Percentiles rank a stretch among this genome's conserved stretches.
Conservation (phyloP, 306 rosid genomes). For the Sicyos edulis region DNA sequence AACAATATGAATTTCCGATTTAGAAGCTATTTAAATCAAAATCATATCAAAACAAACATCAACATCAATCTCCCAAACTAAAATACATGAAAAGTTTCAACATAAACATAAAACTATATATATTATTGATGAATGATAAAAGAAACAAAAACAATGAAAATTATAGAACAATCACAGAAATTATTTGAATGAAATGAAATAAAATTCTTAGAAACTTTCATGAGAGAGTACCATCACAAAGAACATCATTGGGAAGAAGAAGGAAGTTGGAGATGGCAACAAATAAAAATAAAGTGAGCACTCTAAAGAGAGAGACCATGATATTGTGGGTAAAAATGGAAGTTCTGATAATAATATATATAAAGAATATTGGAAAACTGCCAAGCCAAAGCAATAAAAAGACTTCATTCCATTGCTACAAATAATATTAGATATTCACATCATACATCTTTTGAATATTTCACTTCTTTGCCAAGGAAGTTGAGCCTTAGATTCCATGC, state of each 20-base stretch:
- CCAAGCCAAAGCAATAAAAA: background rate
- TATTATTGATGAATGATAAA: too few relatives aligned
- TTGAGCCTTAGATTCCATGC: conserved; percentile 10
- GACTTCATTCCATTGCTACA: background rate
- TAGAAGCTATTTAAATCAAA: too few relatives aligned
- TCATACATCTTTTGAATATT: background rate
- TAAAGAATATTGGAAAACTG: background rate
- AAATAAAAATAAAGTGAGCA: background rate
- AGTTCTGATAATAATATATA: background rate
- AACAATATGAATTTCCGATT: too few relatives aligned
- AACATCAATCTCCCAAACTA: too few relatives aligned
- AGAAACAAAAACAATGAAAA: too few relatives aligned
- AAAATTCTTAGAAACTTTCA: background rate
- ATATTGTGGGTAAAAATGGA: background rate
- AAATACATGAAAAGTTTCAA: too few relatives aligned
- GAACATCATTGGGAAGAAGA: conserved; percentile 5
- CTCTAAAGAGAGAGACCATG: conserved; percentile 5
- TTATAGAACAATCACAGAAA: too few relatives aligned
- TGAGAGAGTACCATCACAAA: conserved; percentile 11
- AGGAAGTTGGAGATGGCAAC: background rate
- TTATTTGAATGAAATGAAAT: background rate
- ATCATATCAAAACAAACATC: too few relatives aligned
- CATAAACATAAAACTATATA: too few relatives aligned
- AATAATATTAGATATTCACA: background rate
- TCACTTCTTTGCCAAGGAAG: background rate